Evolutionary conservation across 192 early-diverging fungal genomes (phyloP), one percentile per base, ranked within the genome.

Genomic region (Coemansia javaensis): DNA sequence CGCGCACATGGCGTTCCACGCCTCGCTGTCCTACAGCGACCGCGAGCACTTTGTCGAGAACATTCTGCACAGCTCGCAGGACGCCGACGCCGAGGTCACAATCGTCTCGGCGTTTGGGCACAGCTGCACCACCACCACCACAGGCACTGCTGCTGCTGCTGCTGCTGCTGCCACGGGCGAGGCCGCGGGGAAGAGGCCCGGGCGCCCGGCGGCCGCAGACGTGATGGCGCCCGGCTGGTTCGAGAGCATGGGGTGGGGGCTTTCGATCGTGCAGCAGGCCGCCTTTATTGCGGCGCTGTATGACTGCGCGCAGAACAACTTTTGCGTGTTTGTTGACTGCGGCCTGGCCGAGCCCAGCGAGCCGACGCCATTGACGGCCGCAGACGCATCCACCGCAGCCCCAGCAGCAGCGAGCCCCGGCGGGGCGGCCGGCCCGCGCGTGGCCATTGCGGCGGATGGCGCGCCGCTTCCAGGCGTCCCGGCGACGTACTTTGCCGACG

Each of bases 271-370:
- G 20, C 77, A 80, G 49, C 69, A 79, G 31, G 62, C 77, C 1
- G 17, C 43, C 23, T 79, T 79, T 58, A 54, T 77, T 13, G 63
- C 61, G 10, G 67, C 63, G 5, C 51, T 84, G 15, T 77, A 82
- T 15, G 51, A 57, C 17, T 61, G 56, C 12, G 62, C 72, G 4
- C 61, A 52, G 1, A 61, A 69, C 37, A 50, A 77, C 14, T 63
- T 80, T 23, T 87, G 60, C 28, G 68, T 84, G 36, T 82, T 82
- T 77, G 79, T 85, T 36, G 90, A 85, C 75, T 78, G 78, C 40
- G 88, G 82, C 18, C 82, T 84, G 53, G 81, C 63, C 30, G 72
- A 75, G 44, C 55, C 48, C 48, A 51, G 39, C 17, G 25, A 38
- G 4, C 20, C 38, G 4, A 25, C 24, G 24, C 24, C 24, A 25